Percentiles rank a stretch among this genome's conserved stretches.
Conservation (phyloP, 345 rosid genomes). For the Salix viminalis region DNA sequence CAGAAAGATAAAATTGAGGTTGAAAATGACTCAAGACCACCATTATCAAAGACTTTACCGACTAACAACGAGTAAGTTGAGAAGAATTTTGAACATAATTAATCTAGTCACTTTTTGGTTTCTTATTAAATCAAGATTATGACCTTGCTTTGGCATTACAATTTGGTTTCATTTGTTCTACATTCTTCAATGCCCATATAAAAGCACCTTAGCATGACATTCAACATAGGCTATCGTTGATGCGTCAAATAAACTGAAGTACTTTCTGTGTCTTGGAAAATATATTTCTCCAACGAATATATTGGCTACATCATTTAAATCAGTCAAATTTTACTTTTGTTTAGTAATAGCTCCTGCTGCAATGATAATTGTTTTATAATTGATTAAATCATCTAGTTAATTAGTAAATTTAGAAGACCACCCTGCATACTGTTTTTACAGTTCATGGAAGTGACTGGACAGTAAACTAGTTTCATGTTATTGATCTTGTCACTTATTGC, state of each 20-base stretch:
- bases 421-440: not conserved
- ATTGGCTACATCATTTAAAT: too few relatives aligned
- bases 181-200: not conserved
- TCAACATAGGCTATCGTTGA: too few relatives aligned
- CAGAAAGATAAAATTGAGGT: not conserved
- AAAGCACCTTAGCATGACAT: not conserved
- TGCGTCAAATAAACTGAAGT: too few relatives aligned
- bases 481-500: not conserved
- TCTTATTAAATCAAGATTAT: not conserved
- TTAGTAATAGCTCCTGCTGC: too few relatives aligned
- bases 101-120: not conserved
- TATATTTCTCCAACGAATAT: too few relatives aligned
- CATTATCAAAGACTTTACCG: not conserved
- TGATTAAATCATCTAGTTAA: too few relatives aligned
- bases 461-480: not conserved
- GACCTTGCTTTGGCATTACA: not conserved
- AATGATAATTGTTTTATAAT: too few relatives aligned
- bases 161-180: not conserved
- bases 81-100: not conserved
- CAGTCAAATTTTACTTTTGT: too few relatives aligned
- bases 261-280: too few relatives aligned
- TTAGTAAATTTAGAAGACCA: not conserved
- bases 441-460: not conserved
- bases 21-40: not conserved
- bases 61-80: not conserved